Conservation (phyloP, 257 asterid species). For the Lavandula angustifolia region DNA sequence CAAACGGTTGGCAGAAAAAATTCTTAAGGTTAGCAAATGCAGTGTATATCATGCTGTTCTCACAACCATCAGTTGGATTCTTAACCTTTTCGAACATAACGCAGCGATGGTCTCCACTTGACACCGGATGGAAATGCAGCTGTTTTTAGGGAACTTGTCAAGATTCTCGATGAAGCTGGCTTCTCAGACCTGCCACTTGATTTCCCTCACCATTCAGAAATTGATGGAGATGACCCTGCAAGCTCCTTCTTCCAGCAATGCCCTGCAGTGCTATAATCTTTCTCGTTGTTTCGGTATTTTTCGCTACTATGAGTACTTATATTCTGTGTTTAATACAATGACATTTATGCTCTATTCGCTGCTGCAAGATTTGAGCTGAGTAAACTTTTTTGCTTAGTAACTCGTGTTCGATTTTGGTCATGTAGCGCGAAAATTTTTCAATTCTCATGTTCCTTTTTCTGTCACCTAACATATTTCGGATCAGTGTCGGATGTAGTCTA, state of each 20-base stretch:
- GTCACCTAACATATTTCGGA: no score
- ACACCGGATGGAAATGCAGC: constrained; percentile 77
- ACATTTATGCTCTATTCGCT: no score
- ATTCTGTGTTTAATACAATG: no score
- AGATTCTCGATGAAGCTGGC: constrained; percentile 59
- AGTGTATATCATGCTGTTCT: no score
- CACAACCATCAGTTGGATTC: background rate
- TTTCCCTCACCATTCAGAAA: constrained; percentile 70
- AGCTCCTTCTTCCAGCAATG: constrained; percentile 56
- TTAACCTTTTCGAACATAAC: background rate
- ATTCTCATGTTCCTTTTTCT: no score
- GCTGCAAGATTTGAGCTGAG: no score
- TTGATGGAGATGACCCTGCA: constrained; percentile 61
- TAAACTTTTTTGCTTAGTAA: no score
- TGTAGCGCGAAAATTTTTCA: no score
- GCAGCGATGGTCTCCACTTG: constrained; percentile 89
- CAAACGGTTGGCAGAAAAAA: constrained; percentile 72
- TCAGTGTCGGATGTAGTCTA: no score
- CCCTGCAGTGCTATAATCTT: constrained; percentile 31
- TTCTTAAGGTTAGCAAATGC: constrained; percentile 45
- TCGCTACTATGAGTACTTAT: no score
- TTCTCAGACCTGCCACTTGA: constrained; percentile 66
- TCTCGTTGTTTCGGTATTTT: no score
- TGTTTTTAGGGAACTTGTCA: constrained; percentile 53
- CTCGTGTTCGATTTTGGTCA: no score